These are phyloP conservation scores for Amniculicola lignicola DNA, from an alignment of 495 filamentous ascomycete species.

Conservation along the genomic window DNA sequence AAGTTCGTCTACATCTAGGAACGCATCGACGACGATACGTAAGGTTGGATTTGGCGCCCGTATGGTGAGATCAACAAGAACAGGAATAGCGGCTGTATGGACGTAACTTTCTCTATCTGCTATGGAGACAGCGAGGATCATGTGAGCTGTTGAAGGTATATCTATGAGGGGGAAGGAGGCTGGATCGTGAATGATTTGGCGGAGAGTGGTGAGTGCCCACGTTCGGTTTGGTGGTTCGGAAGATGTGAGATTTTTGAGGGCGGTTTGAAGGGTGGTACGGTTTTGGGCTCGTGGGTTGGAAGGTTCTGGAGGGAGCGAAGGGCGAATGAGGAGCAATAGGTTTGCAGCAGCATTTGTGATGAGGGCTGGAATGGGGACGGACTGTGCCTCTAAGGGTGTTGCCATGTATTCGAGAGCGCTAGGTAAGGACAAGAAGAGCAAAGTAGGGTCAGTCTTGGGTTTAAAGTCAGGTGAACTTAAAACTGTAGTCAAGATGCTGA, in stretches of 20 bases:
- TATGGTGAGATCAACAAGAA: constrained; percentile 22
- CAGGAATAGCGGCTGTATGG: constrained; percentile 25
- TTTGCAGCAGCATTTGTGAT: constrained; percentile 23
- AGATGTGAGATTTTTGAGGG: constrained; percentile 71
- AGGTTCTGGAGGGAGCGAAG: neutral
- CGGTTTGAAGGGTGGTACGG: constrained; percentile 54
- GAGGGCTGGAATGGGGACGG: constrained; percentile 4
- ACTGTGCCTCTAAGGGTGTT: neutral
- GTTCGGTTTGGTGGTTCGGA: constrained; percentile 72
- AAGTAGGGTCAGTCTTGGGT: neutral
- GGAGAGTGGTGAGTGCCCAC: constrained; percentile 71
- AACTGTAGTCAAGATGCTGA: constrained; percentile 30
- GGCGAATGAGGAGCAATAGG: constrained; percentile 6
- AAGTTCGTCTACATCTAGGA: constrained; percentile 24
- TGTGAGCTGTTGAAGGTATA: constrained; percentile 31
- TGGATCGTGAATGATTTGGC: constrained; percentile 52
- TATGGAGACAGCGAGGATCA: constrained; percentile 25
- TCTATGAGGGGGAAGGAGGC: constrained; percentile 23
- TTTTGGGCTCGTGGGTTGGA: constrained; percentile 1
- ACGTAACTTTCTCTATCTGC: constrained; percentile 47
- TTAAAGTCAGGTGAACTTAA: constrained; percentile 27
- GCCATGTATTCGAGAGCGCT: constrained; percentile 18
- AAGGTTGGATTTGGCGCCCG: constrained; percentile 20
- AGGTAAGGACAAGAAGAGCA: neutral
- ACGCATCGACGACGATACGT: constrained; percentile 22